Base-by-base conservation (phyloP, 768 basidiomycete species). In the Leccinum imitatum region DNA sequence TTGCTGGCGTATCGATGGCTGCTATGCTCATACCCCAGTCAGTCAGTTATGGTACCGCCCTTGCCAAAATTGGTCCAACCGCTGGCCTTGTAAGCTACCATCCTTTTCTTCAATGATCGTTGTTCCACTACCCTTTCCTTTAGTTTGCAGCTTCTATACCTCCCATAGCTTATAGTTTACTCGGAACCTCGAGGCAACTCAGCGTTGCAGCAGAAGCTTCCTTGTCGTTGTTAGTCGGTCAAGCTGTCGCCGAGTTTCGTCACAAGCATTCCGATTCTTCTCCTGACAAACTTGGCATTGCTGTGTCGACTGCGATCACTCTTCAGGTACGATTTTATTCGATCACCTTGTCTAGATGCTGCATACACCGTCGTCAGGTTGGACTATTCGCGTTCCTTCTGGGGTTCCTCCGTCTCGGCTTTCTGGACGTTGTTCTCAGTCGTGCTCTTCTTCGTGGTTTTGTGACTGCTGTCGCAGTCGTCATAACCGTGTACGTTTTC, bases 351-450 rank as follows among this genome's bases (percentile, higher is more conserved):
- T 63, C 19, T 5, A 21, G 6, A 39, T 33, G 14, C 21, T 47
- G 17, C 51, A 21, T 19, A 56, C 6, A 19, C 8, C 17, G 30
- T 17, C 31, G 13, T 5, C 62, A 92, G 90, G 90, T 87, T 64
- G 94, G 94, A 41, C 65, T 95, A 33, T 89, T 97, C 63, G 88
- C 93, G 1, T 93, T 92, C 60, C 71, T 90, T 25, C 80, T 97
- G 31, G 95, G 95, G 3, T 84, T 96, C 66, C 87, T 95, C 70
- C 82, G 93, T 25, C 79, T 98, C 10, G 94, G 95, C 2, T 96
- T 96, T 74, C 85, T 96, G 56, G 95, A 98, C 71, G 95, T 96
- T 13, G 90, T 96, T 6, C 82, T 98, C 30, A 93, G 91, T 66
- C 87, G 93, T 55, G 92, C 94, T 4, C 80, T 96, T 14, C 80